Conservation (phyloP, 768 basidiomycete species). For the Lactarius vividus region DNA sequence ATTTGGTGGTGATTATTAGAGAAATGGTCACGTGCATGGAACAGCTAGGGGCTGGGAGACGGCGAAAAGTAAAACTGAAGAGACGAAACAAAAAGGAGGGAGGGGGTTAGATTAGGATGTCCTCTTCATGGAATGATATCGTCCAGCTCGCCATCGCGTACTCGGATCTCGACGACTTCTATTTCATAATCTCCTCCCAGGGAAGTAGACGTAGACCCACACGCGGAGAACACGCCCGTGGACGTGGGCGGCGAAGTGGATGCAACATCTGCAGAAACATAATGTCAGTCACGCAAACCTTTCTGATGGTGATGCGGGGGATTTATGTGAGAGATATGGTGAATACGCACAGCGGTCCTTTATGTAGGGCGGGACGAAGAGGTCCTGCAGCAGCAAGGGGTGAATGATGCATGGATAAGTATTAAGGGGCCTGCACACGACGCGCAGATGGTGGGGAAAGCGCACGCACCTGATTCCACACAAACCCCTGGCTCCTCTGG, state of each 20-base stretch:
- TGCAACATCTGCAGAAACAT: conserved; percentile 56
- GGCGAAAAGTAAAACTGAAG: neutral
- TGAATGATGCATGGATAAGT: conserved; percentile 8
- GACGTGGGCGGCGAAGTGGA: conserved; percentile 80
- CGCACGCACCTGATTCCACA: conserved; percentile 78
- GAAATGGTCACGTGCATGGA: neutral
- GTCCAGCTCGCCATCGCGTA: conserved; percentile 73
- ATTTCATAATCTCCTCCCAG: conserved; percentile 76
- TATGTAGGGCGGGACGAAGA: conserved; percentile 86
- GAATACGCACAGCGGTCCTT: conserved; percentile 79
- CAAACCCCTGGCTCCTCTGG: conserved; percentile 83
- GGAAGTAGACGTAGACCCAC: conserved; percentile 52
- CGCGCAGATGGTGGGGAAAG: neutral
- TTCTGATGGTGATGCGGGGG: conserved; percentile 28
- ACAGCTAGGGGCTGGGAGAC: neutral
- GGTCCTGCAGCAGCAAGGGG: conserved; percentile 48
- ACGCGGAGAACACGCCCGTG: conserved; percentile 61
- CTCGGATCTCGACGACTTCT: conserved; percentile 85
- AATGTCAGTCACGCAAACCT: neutral
- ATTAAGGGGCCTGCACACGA: neutral
- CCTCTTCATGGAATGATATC: conserved; percentile 61
- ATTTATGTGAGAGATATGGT: conserved; percentile 18
- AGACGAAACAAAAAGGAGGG: neutral
- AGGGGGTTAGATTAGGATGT: neutral
- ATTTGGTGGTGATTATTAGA: conserved; percentile 11